Evolutionary conservation across 2,329 filamentous ascomycete species (phyloP).

Genomic region (Beauveria sp.): DNA sequence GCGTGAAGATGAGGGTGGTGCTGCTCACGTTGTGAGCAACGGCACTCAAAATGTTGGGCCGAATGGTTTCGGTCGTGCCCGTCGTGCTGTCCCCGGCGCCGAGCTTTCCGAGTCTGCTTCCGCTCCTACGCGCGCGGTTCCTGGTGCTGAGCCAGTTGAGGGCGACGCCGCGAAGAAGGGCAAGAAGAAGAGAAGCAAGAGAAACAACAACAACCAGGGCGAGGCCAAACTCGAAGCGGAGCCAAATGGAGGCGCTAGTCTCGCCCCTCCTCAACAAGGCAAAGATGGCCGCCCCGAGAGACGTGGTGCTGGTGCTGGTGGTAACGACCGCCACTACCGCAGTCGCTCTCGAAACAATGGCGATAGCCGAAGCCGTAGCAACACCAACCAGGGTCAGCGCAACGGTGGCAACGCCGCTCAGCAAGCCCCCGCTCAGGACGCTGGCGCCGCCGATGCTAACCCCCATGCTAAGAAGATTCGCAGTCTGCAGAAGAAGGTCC

Average conservation of each 20-base stretch:
- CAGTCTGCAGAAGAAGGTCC: constrained; percentile 90
- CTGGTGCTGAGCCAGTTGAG: constrained; percentile 54
- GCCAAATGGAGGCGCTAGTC: constrained; percentile 37
- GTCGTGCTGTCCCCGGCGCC: constrained; percentile 79
- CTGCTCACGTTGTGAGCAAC: constrained; percentile 74
- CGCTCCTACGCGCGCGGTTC: constrained; percentile 60
- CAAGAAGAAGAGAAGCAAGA: constrained; percentile 96
- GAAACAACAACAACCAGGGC: constrained; percentile 36
- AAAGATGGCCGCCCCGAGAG: constrained; percentile 57
- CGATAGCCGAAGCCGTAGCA: constrained; percentile 41
- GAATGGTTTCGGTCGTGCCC: constrained; percentile 72
- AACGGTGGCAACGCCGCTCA: constrained; percentile 17
- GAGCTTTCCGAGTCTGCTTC: constrained; percentile 61
- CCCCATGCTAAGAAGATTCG: constrained; percentile 93
- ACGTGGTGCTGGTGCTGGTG: constrained; percentile 30
- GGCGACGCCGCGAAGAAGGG: constrained; percentile 81
- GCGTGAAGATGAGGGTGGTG: constrained; percentile 92
- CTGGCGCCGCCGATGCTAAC: constrained; percentile 47
- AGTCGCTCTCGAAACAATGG: constrained; percentile 49
- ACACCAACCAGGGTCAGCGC: constrained; percentile 35
- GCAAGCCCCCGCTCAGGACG: constrained; percentile 20
- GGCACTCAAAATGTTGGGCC: constrained; percentile 61
- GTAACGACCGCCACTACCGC: constrained; percentile 39
- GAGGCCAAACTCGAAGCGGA: constrained; percentile 52
- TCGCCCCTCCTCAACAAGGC: constrained; percentile 38